phyloP scores from a whole-genome alignment of 179 eudicot species.

The Patellifolia procumbens region DNA sequence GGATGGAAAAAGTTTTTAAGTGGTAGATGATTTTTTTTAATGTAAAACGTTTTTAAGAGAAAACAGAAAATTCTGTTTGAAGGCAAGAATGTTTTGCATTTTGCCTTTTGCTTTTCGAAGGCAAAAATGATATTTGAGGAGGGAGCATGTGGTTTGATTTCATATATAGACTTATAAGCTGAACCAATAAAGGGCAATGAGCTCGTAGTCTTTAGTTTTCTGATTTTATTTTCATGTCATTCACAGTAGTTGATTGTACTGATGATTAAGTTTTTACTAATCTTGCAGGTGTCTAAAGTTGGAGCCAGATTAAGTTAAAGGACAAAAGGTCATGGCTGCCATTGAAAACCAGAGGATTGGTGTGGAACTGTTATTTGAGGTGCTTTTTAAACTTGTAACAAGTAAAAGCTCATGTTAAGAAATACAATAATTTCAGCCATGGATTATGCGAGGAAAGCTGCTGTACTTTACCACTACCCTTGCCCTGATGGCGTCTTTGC shows the following conservation, averaged over 20 bases:
- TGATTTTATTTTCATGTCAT: neutral
- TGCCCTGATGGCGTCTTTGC: constrained; percentile 80
- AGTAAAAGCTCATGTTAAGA: constrained; percentile 17
- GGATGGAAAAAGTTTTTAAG: neutral
- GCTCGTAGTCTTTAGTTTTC: neutral
- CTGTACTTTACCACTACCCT: constrained; percentile 78
- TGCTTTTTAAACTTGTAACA: neutral
- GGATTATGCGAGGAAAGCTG: constrained; percentile 40
- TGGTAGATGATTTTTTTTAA: no score
- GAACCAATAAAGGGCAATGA: neutral
- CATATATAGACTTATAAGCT: neutral
- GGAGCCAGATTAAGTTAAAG: neutral
- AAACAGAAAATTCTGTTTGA: no score
- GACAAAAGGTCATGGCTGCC: neutral
- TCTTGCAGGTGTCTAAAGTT: constrained; percentile 2
- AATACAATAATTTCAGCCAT: constrained; percentile 25
- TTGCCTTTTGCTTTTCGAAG: neutral
- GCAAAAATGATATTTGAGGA: neutral
- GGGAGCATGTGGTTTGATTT: neutral
- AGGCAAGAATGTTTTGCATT: neutral
- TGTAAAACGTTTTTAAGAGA: no score
- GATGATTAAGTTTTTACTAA: neutral
- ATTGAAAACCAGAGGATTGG: neutral
- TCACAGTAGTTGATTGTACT: neutral
- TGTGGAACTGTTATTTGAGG: neutral